phyloP scores from a whole-genome alignment of 805 yeast species.

The Lipomyces sp. region DNA sequence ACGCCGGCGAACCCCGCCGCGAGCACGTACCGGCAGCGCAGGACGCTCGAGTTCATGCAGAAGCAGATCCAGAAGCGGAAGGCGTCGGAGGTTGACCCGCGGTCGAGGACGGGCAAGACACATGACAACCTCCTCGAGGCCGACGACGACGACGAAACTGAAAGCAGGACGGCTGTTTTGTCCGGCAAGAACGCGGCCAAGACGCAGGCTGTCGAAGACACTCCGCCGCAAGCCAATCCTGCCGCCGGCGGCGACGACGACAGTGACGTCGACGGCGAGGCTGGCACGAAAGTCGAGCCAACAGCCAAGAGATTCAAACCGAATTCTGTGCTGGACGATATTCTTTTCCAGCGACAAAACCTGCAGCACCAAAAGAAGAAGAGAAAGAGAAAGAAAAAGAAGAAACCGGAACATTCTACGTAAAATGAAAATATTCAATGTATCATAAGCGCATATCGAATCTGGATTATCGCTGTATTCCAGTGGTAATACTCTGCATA shows the following conservation, averaged over 20 bases:
- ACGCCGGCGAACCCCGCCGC: background rate
- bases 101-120: background rate
- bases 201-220: too few relatives aligned
- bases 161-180: too few relatives aligned
- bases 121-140: background rate
- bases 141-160: background rate
- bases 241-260: too few relatives aligned
- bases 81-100: background rate
- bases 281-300: too few relatives aligned
- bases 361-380: constrained; percentile 5
- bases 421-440: too few relatives aligned
- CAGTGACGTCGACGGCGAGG: background rate
- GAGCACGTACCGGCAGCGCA: constrained; percentile 19
- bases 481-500: too few relatives aligned
- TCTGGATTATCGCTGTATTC: too few relatives aligned
- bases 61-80: constrained; percentile 20
- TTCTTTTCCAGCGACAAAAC: constrained; percentile 2
- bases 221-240: too few relatives aligned
- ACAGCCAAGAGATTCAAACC: background rate
- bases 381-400: background rate
- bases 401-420: too few relatives aligned
- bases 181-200: too few relatives aligned
- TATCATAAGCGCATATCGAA: too few relatives aligned
- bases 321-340: constrained; percentile 13
- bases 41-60: constrained; percentile 23